Percentiles rank a stretch among this genome's conserved stretches.
phyloP scores from a whole-genome alignment of 2,329 filamentous ascomycete genomes.

The Fusarium duplospermum region DNA sequence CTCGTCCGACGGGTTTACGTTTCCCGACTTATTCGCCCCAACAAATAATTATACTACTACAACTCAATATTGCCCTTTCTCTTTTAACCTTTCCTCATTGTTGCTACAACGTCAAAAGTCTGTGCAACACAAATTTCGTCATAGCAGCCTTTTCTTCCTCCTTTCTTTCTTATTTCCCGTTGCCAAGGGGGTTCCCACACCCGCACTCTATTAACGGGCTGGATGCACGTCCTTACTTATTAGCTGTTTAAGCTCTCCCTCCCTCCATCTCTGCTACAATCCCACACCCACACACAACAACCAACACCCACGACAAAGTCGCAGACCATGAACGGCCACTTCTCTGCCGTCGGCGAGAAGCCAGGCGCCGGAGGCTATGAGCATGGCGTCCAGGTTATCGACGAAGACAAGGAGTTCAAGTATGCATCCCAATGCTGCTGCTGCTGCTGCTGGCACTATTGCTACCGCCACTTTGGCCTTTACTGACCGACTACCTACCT shows the following conservation, averaged over 20 bases:
- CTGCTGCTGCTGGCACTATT: not conserved
- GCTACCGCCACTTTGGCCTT: conserved; percentile 11
- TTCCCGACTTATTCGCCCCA: conserved; percentile 33
- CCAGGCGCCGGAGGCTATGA: conserved; percentile 77
- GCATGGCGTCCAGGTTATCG: conserved; percentile 96
- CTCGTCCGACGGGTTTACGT: conserved; percentile 27
- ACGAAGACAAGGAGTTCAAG: conserved; percentile 95
- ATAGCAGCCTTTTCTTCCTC: not conserved
- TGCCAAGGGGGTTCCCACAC: conserved; percentile 30
- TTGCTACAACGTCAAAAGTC: not conserved
- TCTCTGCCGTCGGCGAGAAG: conserved; percentile 77
- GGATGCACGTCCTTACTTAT: conserved; percentile 27
- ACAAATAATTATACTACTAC: conserved; percentile 16
- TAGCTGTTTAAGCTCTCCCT: conserved; percentile 29
- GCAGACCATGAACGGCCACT: conserved; percentile 79
- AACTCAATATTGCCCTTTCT: not conserved
- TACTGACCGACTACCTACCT: conserved; percentile 28
- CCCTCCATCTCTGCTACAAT: conserved; percentile 12
- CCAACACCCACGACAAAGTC: conserved; percentile 27
- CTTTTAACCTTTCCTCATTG: not conserved
- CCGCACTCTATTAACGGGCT: conserved; percentile 31
- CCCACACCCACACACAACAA: conserved; percentile 2
- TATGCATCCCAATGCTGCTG: conserved; percentile 58
- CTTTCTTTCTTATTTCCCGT: not conserved
- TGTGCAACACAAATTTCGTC: conserved; percentile 6